Evolutionary conservation across 306 rosid species (phyloP).

Genomic region (Boehmeria nivea): DNA sequence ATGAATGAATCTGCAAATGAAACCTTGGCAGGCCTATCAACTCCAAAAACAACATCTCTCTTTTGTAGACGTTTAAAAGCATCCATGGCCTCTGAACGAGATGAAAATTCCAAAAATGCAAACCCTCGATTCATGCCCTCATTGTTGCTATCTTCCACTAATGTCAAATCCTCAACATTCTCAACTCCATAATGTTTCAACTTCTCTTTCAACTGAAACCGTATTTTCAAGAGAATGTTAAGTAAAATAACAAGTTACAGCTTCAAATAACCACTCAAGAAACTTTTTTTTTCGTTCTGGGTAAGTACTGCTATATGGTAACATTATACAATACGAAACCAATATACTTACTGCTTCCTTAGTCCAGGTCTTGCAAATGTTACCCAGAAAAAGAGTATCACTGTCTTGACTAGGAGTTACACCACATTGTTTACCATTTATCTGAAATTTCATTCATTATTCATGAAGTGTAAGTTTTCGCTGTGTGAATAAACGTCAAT

Average conservation of each 20-base stretch:
- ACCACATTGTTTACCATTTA: constrained; percentile 94
- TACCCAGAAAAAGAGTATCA: constrained; percentile 92
- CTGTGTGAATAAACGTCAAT: constrained; percentile 16
- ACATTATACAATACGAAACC: constrained; percentile 7
- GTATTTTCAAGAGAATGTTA: constrained; percentile 27
- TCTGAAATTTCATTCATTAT: constrained; percentile 59
- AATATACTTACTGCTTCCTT: constrained; percentile 85
- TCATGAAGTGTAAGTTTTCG: constrained; percentile 21
- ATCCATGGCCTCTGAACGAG: constrained; percentile 98
- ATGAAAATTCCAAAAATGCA: constrained; percentile 89
- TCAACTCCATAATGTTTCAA: constrained; percentile 89
- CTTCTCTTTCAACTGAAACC: constrained; percentile 83
- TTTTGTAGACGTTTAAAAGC: constrained; percentile 90
- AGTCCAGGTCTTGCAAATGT: constrained; percentile 95
- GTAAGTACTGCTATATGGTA: neutral
- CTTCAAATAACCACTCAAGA: constrained; percentile 22
- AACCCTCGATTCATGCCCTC: constrained; percentile 92
- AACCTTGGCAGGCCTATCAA: constrained; percentile 96
- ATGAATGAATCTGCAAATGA: constrained; percentile 97
- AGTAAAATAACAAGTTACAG: constrained; percentile 24
- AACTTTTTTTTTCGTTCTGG: neutral
- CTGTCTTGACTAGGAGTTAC: constrained; percentile 96
- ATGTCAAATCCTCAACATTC: constrained; percentile 82
- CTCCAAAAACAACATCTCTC: constrained; percentile 92
- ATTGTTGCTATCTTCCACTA: constrained; percentile 86